Conservation (phyloP, 257 asterid genomes). For the Solanum lignicaule region DNA sequence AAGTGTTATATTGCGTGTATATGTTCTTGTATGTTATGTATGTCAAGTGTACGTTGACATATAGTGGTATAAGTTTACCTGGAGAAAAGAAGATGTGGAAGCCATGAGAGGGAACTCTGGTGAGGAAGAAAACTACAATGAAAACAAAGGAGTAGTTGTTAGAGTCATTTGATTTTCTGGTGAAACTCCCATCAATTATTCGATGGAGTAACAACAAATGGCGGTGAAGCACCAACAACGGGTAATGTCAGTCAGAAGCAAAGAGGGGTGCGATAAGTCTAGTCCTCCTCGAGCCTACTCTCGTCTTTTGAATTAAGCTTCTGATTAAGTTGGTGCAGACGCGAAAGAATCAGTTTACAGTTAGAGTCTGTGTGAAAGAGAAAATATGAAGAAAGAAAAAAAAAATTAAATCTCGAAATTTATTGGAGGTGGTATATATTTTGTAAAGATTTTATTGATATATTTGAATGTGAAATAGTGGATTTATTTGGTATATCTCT, state of each 20-base stretch:
- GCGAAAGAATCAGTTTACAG: too few species aligned
- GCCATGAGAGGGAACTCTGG: background rate
- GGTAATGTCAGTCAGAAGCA: background rate
- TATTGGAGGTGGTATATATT: background rate
- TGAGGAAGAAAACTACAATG: background rate
- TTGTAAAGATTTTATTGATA: background rate
- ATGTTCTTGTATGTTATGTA: background rate
- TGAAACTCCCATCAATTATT: background rate
- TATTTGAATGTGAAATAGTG: background rate
- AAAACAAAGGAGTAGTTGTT: background rate
- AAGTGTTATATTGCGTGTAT: background rate
- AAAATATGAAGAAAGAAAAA: background rate
- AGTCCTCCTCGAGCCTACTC: background rate
- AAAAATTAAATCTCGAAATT: background rate
- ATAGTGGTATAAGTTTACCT: background rate
- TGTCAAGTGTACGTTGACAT: background rate
- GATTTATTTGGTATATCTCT: background rate
- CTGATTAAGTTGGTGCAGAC: background rate
- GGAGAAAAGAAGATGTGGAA: background rate
- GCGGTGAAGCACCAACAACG: background rate
- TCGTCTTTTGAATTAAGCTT: background rate
- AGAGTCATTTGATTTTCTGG: background rate
- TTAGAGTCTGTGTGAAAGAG: background rate
- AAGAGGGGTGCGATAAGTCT: background rate
- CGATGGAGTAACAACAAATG: background rate